These are phyloP conservation scores for Dryadomyces sulphureus DNA, from an alignment of 2,329 filamentous ascomycete species.

Conservation along the genomic window DNA sequence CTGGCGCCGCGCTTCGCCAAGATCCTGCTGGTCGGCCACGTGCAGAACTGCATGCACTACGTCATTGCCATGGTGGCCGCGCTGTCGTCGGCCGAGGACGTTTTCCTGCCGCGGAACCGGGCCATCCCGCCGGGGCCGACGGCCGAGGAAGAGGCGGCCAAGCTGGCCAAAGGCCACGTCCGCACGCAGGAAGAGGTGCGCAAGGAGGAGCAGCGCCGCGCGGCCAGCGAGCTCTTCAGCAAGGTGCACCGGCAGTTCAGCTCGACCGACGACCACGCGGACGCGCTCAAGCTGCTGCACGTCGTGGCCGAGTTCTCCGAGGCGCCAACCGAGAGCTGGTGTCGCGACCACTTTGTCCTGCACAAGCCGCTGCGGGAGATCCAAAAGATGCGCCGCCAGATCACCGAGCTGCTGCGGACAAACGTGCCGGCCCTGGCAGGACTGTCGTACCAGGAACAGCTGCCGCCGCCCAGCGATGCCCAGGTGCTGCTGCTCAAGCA, in stretches of 20 bases:
- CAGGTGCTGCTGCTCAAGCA: conserved; percentile 74
- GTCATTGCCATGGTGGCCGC: conserved; percentile 80
- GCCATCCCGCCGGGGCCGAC: conserved; percentile 41
- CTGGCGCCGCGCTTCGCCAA: conserved; percentile 81
- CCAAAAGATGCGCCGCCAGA: conserved; percentile 65
- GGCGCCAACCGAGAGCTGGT: conserved; percentile 58
- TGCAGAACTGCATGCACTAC: conserved; percentile 69
- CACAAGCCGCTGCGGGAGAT: conserved; percentile 80
- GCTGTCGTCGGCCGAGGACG: conserved; percentile 74
- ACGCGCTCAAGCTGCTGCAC: conserved; percentile 81
- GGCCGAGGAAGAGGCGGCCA: background rate
- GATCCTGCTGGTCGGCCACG: conserved; percentile 77
- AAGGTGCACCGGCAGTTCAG: conserved; percentile 66
- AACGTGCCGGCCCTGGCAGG: conserved; percentile 54
- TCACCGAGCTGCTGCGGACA: conserved; percentile 63
- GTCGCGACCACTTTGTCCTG: conserved; percentile 69
- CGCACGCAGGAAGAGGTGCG: conserved; percentile 54
- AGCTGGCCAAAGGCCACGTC: conserved; percentile 17
- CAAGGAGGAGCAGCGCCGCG: conserved; percentile 55
- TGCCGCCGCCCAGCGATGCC: conserved; percentile 45
- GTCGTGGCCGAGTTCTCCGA: conserved; percentile 79
- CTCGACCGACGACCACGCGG: conserved; percentile 66
- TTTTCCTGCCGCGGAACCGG: conserved; percentile 74
- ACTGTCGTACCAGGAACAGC: conserved; percentile 38
- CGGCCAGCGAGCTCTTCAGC: conserved; percentile 46